Base-by-base conservation (phyloP, 768 basidiomycete species). In the Mycena polygramma region DNA sequence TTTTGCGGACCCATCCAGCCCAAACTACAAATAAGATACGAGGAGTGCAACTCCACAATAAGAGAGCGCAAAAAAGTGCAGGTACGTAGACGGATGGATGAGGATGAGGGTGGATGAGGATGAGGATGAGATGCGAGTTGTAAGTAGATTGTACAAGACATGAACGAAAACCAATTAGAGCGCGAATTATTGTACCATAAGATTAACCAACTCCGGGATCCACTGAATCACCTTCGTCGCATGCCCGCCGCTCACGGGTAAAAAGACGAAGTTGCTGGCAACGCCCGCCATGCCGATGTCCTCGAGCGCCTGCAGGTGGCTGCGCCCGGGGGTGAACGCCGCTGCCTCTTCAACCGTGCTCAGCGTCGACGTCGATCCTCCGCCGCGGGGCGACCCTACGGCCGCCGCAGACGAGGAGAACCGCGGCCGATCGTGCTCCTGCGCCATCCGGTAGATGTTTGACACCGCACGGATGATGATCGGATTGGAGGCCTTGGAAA, bases 231-330 rank as follows among this genome's bases (percentile, higher is more conserved):
- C 87, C 75, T 86, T 89, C 59, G 88, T 86, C 69, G 88, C 90
- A 30, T 87, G 84, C 20, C 84, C 84, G 55, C 86, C 85, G 68
- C 81, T 79, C 20, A 87, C 81, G 4, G 90, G 84, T 41, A 94
- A 79, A 82, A 95, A 95, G 69, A 88, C 85, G 83, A 93, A 92
- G 75, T 84, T 90, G 71, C 85, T 90, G n/a, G 89, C 88, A 2
- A 96, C 82, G 9, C 94, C 94, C 69, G 87, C 87, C 93, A 95
- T 94, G 36, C 84, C 83, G 62, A 91, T 77, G 49, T 92, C 91
- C 66, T 94, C 92, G 9, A 95, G 84, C 57, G 90, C 91, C 53
- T 80, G 81, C 45, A 87, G 79, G 73, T 91, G 90, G 11, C 81
- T 84, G 58, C 84, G 85, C 51, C 88, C 87, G 9, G 88, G 81